Percentiles rank a stretch among this genome's conserved stretches.
phyloP scores from a whole-genome alignment of 2,329 filamentous ascomycete genomes.

The Cryphonectria naterciae region DNA sequence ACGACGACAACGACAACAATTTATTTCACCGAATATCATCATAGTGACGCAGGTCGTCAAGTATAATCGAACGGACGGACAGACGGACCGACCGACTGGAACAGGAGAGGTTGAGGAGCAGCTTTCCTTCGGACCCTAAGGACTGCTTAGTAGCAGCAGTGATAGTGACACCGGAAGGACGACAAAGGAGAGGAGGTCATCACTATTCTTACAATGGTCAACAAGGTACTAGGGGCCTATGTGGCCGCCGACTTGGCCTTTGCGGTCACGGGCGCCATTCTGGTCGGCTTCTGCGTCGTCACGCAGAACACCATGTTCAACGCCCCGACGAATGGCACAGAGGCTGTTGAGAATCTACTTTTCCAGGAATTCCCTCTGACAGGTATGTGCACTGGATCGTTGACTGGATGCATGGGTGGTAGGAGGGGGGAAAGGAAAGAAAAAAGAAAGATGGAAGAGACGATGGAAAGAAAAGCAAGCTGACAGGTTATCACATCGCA shows the following conservation, averaged over 20 bases:
- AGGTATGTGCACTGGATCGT: conserved; percentile 37
- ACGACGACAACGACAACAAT: not conserved
- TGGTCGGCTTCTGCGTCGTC: conserved; percentile 59
- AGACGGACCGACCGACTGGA: conserved; percentile 9
- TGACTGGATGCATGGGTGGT: not conserved
- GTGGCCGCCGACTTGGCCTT: conserved; percentile 55
- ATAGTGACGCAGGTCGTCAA: conserved; percentile 46
- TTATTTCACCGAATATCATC: conserved; percentile 24
- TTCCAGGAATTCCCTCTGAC: conserved; percentile 59
- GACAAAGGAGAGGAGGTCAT: conserved; percentile 13
- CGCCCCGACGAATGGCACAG: conserved; percentile 47
- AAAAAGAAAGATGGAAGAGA: conserved; percentile 10
- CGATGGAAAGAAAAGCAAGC: not conserved
- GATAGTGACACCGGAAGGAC: conserved; percentile 10
- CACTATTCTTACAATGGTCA: conserved; percentile 48
- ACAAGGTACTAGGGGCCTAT: conserved; percentile 58
- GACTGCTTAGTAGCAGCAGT: conserved; percentile 30
- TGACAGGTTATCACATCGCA: conserved; percentile 33
- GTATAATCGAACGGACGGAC: conserved; percentile 27
- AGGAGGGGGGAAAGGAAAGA: not conserved
- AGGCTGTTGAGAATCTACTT: conserved; percentile 56
- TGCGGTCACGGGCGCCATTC: conserved; percentile 56
- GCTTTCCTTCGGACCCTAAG: conserved; percentile 29
- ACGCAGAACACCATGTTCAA: conserved; percentile 52
- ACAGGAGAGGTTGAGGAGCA: conserved; percentile 29